These are phyloP conservation scores for Colletotrichum sp. DNA, from an alignment of 2,329 filamentous ascomycete genomes.

Conservation along the genomic window DNA sequence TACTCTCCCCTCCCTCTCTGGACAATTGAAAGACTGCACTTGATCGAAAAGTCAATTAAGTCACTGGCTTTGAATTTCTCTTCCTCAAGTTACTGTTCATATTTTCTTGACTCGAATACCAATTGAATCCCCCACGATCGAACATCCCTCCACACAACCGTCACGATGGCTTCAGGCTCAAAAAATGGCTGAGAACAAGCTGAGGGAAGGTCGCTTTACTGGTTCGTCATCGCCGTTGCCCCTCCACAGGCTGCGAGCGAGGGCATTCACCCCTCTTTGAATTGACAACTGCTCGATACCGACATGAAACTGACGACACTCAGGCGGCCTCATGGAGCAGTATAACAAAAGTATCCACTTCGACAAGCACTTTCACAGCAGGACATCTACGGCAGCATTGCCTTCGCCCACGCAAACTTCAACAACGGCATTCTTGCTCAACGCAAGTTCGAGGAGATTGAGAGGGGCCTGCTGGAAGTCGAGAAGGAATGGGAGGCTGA, in stretches of 20 bases:
- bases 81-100: background rate
- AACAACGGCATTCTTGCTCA: slow-evolving; percentile 76
- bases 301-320: slow-evolving; percentile 26
- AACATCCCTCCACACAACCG: background rate
- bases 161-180: slow-evolving; percentile 30
- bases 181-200: slow-evolving; percentile 34
- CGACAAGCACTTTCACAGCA: slow-evolving; percentile 79
- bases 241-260: background rate
- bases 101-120: background rate
- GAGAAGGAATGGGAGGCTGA: slow-evolving; percentile 57
- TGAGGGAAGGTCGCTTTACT: slow-evolving; percentile 47
- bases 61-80: background rate
- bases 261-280: background rate
- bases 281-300: background rate
- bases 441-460: slow-evolving; percentile 80
- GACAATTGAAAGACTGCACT: background rate
- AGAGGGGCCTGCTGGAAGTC: slow-evolving; percentile 69
- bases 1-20: background rate
- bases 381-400: slow-evolving; percentile 81
- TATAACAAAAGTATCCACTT: slow-evolving; percentile 86
- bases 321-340: slow-evolving; percentile 81
- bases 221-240: slow-evolving; percentile 28
- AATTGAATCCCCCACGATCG: background rate
- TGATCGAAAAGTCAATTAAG: background rate
- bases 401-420: slow-evolving; percentile 80